Percentiles rank a stretch among this genome's conserved stretches.
These are phyloP conservation scores for Nicotiana obtusifolia DNA, from an alignment of 257 asterid genomes.

Conservation along the genomic window DNA sequence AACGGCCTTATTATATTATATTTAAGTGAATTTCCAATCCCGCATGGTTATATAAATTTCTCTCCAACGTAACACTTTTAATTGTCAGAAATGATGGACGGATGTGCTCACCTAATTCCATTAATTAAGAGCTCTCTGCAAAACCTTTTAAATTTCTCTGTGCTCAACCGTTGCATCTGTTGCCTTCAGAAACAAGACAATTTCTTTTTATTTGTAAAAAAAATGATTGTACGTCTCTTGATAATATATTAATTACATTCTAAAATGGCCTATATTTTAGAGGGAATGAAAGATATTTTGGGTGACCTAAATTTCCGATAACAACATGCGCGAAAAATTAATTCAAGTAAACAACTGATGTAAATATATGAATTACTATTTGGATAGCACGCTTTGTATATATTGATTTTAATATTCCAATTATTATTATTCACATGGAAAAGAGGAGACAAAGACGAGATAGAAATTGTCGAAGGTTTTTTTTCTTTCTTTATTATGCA, in stretches of 20 bases:
- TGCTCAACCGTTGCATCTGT: background rate
- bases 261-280: background rate
- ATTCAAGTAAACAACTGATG: background rate
- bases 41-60: no score
- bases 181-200: background rate
- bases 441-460: background rate
- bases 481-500: background rate
- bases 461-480: background rate
- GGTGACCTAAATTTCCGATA: conserved; percentile 1
- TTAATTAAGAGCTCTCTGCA: no score
- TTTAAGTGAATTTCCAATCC: no score
- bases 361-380: background rate
- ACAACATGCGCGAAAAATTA: conserved; percentile 5
- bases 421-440: no score
- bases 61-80: no score
- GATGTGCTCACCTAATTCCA: background rate
- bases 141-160: background rate
- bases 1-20: no score
- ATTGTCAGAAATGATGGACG: no score
- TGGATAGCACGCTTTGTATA: background rate
- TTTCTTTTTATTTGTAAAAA: background rate
- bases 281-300: conserved; percentile 3
- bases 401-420: background rate
- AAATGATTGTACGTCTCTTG: background rate
- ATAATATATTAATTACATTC: background rate